These are phyloP conservation scores for Aspergillus neotritici DNA, from an alignment of 2,329 filamentous ascomycete genomes.

Conservation along the genomic window DNA sequence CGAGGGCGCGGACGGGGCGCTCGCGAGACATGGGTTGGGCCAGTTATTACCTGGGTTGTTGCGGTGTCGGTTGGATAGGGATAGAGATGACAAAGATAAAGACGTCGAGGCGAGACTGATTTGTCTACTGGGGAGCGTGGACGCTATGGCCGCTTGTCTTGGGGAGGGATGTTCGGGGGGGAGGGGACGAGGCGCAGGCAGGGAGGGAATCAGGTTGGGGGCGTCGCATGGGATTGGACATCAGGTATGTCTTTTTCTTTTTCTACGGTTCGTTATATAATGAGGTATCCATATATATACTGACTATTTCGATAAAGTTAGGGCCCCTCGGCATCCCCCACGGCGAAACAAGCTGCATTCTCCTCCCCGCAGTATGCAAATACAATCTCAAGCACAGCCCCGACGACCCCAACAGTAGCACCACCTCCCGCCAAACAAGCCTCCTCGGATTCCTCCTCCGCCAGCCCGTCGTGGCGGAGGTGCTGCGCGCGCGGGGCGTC, in stretches of 20 bases:
- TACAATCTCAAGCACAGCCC: conserved; percentile 47
- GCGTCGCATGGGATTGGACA: conserved; percentile 51
- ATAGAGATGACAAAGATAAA: too few relatives aligned
- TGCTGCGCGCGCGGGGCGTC: conserved; percentile 30
- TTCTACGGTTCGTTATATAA: conserved; percentile 1
- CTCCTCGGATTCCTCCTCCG: conserved; percentile 39
- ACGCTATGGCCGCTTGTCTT: conserved; percentile 48
- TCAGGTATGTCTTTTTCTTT: conserved; percentile 33
- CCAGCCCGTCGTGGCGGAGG: conserved; percentile 30
- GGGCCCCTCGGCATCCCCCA: conserved; percentile 54
- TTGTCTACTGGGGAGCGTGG: conserved; percentile 49
- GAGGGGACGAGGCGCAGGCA: neutral
- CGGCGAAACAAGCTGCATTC: conserved; percentile 55
- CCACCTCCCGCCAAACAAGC: conserved; percentile 36
- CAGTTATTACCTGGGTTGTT: conserved; percentile 42
- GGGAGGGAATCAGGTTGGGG: conserved; percentile 36
- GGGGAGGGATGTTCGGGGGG: too few relatives aligned
- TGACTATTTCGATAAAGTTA: conserved; percentile 25
- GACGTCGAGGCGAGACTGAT: conserved; percentile 42
- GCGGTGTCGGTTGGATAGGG: conserved; percentile 31
- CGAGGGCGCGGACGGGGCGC: conserved; percentile 25
- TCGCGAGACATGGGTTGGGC: conserved; percentile 37
- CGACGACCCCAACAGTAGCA: too few relatives aligned
- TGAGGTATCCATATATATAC: neutral
- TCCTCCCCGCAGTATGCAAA: conserved; percentile 52